Conservation (phyloP, 2,329 filamentous ascomycete species). For the Niveomyces coronatus region DNA sequence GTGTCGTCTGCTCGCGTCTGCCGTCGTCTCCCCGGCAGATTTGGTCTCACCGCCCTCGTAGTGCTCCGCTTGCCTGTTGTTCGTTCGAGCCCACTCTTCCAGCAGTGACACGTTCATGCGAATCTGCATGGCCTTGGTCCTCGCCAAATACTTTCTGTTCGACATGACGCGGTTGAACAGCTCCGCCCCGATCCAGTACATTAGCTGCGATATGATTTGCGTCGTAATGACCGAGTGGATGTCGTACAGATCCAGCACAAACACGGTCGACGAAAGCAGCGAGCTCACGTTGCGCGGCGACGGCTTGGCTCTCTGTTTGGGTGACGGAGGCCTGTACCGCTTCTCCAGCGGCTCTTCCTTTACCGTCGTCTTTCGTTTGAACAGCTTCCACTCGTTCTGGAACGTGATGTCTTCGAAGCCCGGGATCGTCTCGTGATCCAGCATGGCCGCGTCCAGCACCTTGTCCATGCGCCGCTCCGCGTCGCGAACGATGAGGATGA, state of each 20-base stretch:
- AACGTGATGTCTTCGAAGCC: constrained; percentile 95
- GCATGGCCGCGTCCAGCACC: constrained; percentile 83
- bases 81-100: constrained; percentile 90
- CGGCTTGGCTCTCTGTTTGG: constrained; percentile 82
- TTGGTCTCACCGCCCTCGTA: constrained; percentile 86
- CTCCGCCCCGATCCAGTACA: constrained; percentile 95
- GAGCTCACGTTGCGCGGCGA: constrained; percentile 94
- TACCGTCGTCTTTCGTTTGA: constrained; percentile 81
- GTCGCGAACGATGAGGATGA: constrained; percentile 92
- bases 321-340: constrained; percentile 82
- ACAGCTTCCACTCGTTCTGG: constrained; percentile 97
- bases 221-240: constrained; percentile 93
- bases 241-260: constrained; percentile 97
- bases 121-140: constrained; percentile 99
- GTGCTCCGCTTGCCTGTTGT: constrained; percentile 90
- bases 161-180: constrained; percentile 98
- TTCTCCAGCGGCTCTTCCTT: constrained; percentile 89
- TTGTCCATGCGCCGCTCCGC: constrained; percentile 95
- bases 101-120: constrained; percentile 95
- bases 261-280: constrained; percentile 86
- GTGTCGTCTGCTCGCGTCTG: constrained; percentile 75
- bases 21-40: constrained; percentile 74
- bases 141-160: constrained; percentile 83
- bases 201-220: constrained; percentile 82
- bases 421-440: constrained; percentile 96